These are phyloP conservation scores for Imleria badia DNA, from an alignment of 768 basidiomycete species.

Conservation along the genomic window DNA sequence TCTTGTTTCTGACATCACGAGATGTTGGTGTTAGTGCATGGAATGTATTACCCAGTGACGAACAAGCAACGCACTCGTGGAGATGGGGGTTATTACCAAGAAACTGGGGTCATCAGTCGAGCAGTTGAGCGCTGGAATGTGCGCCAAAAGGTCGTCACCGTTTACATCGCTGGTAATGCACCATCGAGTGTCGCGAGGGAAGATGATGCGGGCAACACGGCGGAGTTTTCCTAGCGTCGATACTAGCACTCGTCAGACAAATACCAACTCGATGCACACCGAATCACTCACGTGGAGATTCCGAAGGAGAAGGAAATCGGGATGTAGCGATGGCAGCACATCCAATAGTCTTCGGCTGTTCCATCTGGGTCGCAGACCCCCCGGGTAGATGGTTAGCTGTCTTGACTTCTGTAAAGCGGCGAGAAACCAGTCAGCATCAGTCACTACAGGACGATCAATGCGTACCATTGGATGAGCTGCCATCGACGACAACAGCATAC, in stretches of 20 bases:
- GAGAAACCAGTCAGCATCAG: not conserved
- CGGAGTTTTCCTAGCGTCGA: not conserved
- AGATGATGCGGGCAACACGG: slow-evolving; percentile 7
- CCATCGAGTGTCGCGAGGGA: slow-evolving; percentile 16
- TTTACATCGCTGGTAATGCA: slow-evolving; percentile 6
- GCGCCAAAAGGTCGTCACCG: slow-evolving; percentile 5
- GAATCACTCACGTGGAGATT: slow-evolving; percentile 7
- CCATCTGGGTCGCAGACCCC: slow-evolving; percentile 18
- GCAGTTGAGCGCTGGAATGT: not conserved
- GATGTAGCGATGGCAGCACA: not conserved
- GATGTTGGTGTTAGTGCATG: not conserved
- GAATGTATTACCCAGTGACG: not conserved
- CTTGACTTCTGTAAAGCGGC: slow-evolving; percentile 8
- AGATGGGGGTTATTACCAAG: not conserved
- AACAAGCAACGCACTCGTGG: not conserved
- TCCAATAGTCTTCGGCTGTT: not conserved
- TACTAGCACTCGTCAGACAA: slow-evolving; percentile 9
- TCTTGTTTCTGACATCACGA: not conserved
- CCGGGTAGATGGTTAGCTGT: slow-evolving; percentile 3
- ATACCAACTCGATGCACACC: not conserved
- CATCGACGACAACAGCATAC: not conserved
- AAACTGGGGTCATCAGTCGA: slow-evolving; percentile 6
- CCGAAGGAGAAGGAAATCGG: not conserved
- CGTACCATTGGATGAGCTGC: slow-evolving; percentile 4
- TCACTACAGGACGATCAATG: not conserved